Evolutionary conservation across 805 yeast genomes (phyloP).

Genomic region (Monosporozyma aerobia): DNA sequence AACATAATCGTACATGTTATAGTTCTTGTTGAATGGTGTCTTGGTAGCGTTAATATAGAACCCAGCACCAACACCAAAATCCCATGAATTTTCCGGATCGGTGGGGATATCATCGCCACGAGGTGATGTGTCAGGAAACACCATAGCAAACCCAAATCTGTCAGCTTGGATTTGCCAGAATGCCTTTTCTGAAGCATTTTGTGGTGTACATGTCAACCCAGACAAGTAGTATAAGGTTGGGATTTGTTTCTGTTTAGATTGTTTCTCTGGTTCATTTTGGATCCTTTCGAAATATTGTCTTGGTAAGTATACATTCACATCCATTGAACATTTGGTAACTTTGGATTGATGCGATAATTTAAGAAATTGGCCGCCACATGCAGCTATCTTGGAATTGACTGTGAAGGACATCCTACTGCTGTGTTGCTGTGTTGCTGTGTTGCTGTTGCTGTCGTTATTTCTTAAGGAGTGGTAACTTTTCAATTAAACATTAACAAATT

Average conservation of each 20-base stretch:
- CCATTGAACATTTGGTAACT: constrained; percentile 63
- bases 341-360: constrained; percentile 69
- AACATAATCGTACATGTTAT: constrained; percentile 81
- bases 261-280: constrained; percentile 5
- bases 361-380: constrained; percentile 66
- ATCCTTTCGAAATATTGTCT: constrained; percentile 31
- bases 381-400: constrained; percentile 41
- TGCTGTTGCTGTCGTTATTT: neutral
- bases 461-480: neutral
- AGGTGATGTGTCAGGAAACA: constrained; percentile 96
- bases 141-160: constrained; percentile 74
- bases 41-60: constrained; percentile 81
- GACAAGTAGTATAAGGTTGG: constrained; percentile 78
- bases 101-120: constrained; percentile 78
- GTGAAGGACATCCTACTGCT: constrained; percentile 31
- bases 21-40: constrained; percentile 61
- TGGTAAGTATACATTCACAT: constrained; percentile 77
- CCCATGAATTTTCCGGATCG: constrained; percentile 54
- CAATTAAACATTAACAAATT: neutral
- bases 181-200: constrained; percentile 90
- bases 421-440: neutral
- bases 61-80: constrained; percentile 93
- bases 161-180: constrained; percentile 74
- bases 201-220: constrained; percentile 89
- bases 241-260: constrained; percentile 17